These are phyloP conservation scores for Cyclostephanos invisitatus DNA, from an alignment of 108 stramenopile species.

Conservation along the genomic window DNA sequence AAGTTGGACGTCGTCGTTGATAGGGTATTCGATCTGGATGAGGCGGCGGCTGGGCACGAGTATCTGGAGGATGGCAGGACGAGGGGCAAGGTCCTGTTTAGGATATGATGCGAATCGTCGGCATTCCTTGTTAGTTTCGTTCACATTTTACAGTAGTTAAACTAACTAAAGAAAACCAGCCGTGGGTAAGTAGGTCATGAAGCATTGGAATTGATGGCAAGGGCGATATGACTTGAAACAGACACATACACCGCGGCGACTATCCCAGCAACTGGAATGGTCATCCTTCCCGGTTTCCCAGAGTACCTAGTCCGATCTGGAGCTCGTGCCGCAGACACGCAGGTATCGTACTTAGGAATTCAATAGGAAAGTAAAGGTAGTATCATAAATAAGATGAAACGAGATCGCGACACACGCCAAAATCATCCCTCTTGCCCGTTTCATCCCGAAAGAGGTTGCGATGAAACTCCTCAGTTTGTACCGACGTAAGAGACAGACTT, in stretches of 20 bases:
- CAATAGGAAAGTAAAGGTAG: too few species aligned
- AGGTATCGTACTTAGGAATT: too few species aligned
- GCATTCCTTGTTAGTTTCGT: too few species aligned
- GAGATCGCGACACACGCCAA: too few species aligned
- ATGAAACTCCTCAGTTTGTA: neutral
- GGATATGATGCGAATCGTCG: constrained; percentile 24
- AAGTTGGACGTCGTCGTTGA: constrained; percentile 76
- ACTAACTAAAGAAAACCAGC: too few species aligned
- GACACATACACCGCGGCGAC: neutral
- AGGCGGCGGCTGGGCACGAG: constrained; percentile 71
- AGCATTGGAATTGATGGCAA: constrained; percentile 10
- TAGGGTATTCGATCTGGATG: constrained; percentile 62
- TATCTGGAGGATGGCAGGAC: constrained; percentile 80
- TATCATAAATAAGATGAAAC: too few species aligned
- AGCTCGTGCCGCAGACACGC: too few species aligned
- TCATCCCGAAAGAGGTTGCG: neutral
- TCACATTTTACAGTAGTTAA: too few species aligned
- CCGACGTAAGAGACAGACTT: neutral
- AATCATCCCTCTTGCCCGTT: too few species aligned
- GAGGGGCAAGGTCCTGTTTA: constrained; percentile 78
- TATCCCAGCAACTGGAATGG: neutral
- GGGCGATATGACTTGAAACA: neutral
- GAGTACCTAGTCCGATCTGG: too few species aligned
- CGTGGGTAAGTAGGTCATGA: neutral
- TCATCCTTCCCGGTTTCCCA: neutral